Conservation (phyloP, 2,329 filamentous ascomycete species). For the Neurospora sp. region DNA sequence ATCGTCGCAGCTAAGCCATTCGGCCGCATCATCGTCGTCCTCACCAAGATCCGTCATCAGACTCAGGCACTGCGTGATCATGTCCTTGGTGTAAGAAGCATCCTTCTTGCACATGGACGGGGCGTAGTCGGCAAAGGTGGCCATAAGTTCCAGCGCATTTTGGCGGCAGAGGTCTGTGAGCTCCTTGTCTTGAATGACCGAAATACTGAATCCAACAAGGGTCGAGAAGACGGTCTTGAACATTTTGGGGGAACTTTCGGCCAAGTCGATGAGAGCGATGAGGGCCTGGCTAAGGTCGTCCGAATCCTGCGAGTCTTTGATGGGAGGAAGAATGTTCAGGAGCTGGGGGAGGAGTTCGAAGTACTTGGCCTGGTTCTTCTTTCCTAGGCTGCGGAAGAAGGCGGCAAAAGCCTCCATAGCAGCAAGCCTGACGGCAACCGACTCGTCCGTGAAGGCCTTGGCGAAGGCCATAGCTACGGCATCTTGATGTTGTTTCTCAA, state of each 20-base stretch:
- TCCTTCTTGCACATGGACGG: conserved; percentile 95
- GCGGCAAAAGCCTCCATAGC: conserved; percentile 95
- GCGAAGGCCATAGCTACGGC: conserved; percentile 83
- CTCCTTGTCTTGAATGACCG: conserved; percentile 93
- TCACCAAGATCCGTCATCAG: conserved; percentile 94
- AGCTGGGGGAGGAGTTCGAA: conserved; percentile 80
- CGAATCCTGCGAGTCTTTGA: conserved; percentile 85
- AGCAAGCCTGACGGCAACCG: conserved; percentile 74
- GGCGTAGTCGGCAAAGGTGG: conserved; percentile 91
- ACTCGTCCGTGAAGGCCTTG: conserved; percentile 83
- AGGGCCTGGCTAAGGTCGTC: conserved; percentile 87
- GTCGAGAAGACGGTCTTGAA: conserved; percentile 92
- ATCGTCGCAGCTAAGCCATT: conserved; percentile 91
- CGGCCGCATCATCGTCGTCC: conserved; percentile 88
- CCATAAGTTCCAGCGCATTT: conserved; percentile 94
- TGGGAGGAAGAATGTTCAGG: conserved; percentile 84
- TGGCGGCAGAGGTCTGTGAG: conserved; percentile 82
- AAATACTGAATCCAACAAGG: conserved; percentile 84
- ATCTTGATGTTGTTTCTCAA: conserved; percentile 90
- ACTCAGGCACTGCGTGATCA: conserved; percentile 97
- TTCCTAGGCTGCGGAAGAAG: conserved; percentile 85
- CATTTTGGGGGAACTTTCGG: conserved; percentile 93
- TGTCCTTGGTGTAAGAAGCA: conserved; percentile 79
- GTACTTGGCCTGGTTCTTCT: conserved; percentile 84
- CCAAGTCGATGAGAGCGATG: conserved; percentile 84